phyloP scores from a whole-genome alignment of 352 stramenopile genomes.

The Globisporangium carolinianum region DNA sequence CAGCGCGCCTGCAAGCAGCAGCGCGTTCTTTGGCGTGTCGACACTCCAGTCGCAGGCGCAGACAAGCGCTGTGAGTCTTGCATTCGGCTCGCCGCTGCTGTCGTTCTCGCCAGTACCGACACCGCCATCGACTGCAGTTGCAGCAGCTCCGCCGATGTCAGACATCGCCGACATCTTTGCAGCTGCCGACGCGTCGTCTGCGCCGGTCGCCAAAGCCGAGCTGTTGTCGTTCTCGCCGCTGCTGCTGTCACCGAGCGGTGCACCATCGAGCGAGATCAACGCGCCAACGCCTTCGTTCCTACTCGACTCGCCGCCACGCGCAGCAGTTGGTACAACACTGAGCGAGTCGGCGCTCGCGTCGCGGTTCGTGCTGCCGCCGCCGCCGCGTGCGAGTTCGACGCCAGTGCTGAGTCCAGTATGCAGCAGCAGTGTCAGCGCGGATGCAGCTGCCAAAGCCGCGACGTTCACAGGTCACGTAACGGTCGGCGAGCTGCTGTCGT shows the following conservation, averaged over 20 bases:
- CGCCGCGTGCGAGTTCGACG: conserved; percentile 15
- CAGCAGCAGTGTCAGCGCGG: background rate
- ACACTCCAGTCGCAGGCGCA: conserved; percentile 1
- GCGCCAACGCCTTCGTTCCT: background rate
- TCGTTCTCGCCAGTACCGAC: conserved; percentile 32
- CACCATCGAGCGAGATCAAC: background rate
- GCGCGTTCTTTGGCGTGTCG: background rate
- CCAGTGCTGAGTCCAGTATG: conserved; percentile 1
- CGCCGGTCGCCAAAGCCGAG: conserved; percentile 6
- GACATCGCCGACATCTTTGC: conserved; percentile 5
- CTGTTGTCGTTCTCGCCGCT: conserved; percentile 21
- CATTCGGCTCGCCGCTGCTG: conserved; percentile 20
- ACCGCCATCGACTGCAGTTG: conserved; percentile 4
- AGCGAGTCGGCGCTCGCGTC: conserved; percentile 6
- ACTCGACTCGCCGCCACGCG: conserved; percentile 3
- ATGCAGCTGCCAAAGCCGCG: conserved; percentile 1
- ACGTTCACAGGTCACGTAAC: conserved; percentile 14
- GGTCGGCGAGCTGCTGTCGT: conserved; percentile 47
- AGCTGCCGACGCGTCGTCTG: background rate
- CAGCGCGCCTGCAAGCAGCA: background rate
- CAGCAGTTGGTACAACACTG: too few species aligned
- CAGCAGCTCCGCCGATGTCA: conserved; percentile 12
- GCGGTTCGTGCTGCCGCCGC: conserved; percentile 10
- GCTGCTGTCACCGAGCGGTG: background rate
- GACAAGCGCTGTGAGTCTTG: background rate